These are phyloP conservation scores for Metschnikowia kunwiensis DNA, from an alignment of 805 yeast genomes.

Conservation along the genomic window DNA sequence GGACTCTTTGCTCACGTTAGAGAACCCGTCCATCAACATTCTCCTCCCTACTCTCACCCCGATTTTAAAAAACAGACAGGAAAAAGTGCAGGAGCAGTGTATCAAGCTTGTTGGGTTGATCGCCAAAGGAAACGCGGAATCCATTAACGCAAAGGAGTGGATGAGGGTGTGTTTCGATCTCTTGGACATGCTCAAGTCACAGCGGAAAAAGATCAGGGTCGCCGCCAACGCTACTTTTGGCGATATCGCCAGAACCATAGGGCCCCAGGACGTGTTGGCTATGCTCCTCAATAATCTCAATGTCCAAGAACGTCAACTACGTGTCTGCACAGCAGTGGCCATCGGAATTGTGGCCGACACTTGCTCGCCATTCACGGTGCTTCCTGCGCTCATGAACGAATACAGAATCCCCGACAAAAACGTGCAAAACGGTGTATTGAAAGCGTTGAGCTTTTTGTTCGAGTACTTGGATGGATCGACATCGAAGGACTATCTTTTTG, in stretches of 20 bases:
- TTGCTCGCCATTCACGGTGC: constrained; percentile 87
- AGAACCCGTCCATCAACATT: constrained; percentile 73
- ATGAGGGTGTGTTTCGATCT: constrained; percentile 92
- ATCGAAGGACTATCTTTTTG: constrained; percentile 77
- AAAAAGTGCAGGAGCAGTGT: constrained; percentile 82
- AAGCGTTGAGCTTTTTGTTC: constrained; percentile 85
- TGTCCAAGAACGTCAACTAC: constrained; percentile 92
- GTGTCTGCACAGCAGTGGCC: constrained; percentile 98
- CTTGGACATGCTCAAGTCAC: constrained; percentile 81
- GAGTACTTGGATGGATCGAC: constrained; percentile 80
- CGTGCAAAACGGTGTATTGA: constrained; percentile 93
- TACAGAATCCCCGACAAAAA: constrained; percentile 87
- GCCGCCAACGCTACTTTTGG: constrained; percentile 93
- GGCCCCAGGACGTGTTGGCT: constrained; percentile 91
- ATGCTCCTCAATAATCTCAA: constrained; percentile 78
- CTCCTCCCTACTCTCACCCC: constrained; percentile 88
- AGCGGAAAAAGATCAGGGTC: constrained; percentile 69
- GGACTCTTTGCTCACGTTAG: constrained; percentile 48
- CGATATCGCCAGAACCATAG: constrained; percentile 83
- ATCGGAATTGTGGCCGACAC: constrained; percentile 94
- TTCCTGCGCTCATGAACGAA: constrained; percentile 95
- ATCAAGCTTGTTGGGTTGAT: constrained; percentile 77
- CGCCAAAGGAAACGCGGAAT: constrained; percentile 76
- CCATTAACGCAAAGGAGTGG: constrained; percentile 92
- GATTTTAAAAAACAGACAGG: constrained; percentile 83